Evolutionary conservation across 2,329 filamentous ascomycete genomes (phyloP).

Genomic region (Microcera coccophila): DNA sequence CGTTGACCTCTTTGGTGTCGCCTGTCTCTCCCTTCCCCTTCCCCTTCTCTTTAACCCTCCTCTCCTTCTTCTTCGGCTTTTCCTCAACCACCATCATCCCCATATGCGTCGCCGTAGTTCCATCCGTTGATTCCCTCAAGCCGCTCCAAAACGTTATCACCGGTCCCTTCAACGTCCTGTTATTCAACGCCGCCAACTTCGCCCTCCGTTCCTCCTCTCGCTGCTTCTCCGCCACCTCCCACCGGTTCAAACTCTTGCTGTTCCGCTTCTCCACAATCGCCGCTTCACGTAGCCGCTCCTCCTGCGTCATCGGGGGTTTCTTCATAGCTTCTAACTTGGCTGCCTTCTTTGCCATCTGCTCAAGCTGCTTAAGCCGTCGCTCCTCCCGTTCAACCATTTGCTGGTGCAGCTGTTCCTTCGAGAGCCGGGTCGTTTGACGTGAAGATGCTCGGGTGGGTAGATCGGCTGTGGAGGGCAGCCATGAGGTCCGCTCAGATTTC

Average conservation of each 20-base stretch:
- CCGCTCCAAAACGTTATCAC: constrained; percentile 93
- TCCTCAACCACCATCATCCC: constrained; percentile 64
- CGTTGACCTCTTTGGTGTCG: constrained; percentile 3
- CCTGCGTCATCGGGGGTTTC: constrained; percentile 81
- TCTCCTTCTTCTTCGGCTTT: constrained; percentile 58
- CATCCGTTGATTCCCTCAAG: constrained; percentile 75
- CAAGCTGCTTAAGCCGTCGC: constrained; percentile 66
- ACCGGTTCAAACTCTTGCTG: constrained; percentile 83
- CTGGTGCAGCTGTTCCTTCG: constrained; percentile 60
- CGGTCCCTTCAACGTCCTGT: constrained; percentile 79
- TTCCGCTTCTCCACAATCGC: constrained; percentile 81
- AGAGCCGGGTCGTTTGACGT: constrained; percentile 54
- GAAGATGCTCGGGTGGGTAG: constrained; percentile 56
- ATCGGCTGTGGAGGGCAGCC: constrained; percentile 53
- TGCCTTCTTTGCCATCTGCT: constrained; percentile 62
- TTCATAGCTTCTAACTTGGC: constrained; percentile 70
- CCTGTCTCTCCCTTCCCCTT: constrained; percentile 15
- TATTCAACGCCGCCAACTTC: constrained; percentile 82
- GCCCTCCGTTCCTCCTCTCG: constrained; percentile 78
- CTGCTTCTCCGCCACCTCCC: constrained; percentile 89
- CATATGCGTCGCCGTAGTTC: constrained; percentile 66
- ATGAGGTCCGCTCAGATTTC: constrained; percentile 57
- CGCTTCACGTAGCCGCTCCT: constrained; percentile 77
- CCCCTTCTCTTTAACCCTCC: constrained; percentile 34
- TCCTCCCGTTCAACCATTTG: constrained; percentile 72